Base-by-base conservation (phyloP, 495 filamentous ascomycete species). In the Penicillium pulvis region DNA sequence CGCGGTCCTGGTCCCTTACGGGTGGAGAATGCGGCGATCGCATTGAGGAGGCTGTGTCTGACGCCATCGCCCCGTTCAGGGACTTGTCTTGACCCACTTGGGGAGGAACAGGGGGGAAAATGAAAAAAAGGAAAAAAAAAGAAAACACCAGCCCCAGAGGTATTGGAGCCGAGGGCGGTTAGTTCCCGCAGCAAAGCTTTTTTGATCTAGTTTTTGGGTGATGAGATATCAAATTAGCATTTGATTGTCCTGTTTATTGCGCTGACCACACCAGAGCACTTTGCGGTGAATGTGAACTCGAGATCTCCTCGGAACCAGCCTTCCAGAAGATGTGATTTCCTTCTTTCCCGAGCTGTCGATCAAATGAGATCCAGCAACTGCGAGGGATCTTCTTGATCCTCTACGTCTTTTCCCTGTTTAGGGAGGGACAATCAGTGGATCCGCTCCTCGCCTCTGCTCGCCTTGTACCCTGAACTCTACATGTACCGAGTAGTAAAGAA, bases 1-100 rank as follows among this genome's bases (percentile, higher is more conserved):
- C 52, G 51, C 64, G 53, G 63, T 61, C 53, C 61, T 59, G 70
- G 73, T 75, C 75, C 75, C 72, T 76, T 74, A 69, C 68, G 49
- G 67, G 75, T 78, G 75, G 73, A 65, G 73, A 73, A 74, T 72
- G 72, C 69, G 70, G 64, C 75, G 73, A 78, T 78, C 75, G 65
- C 51, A 64, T 64, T 65, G 60, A 56, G 54, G 49, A 65, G 60
- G 61, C 64, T 65, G 61, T 59, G 60, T 62, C 65, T 73, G 61
- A 70, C 68, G 74, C 71, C 71, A 74, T 75, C 55, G 44, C 39
- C 45, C 58, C 53, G 28, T 58, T 41, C 61, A 66, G 53, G 57
- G 49, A 60, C 56, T 39, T 20, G 33, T n/a, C 36, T 17, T 20
- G 53, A 42, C 28, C 53, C 41, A 47, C 43, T 35, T 41, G 10